These are phyloP conservation scores for Trypanosoma congolense DNA, from an alignment of 208 protist species.

Conservation along the genomic window DNA sequence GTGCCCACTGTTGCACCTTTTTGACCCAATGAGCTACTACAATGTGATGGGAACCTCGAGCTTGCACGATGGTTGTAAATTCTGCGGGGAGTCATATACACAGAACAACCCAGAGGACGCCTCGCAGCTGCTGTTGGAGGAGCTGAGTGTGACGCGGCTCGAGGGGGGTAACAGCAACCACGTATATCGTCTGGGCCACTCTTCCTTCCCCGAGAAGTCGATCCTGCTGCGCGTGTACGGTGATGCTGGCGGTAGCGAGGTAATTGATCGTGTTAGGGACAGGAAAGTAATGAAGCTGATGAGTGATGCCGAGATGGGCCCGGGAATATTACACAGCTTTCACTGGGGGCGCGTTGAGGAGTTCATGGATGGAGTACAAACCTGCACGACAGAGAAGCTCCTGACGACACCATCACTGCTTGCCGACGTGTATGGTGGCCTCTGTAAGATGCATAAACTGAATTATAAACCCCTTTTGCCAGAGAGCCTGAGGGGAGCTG, in stretches of 20 bases:
- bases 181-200: conserved; percentile 70
- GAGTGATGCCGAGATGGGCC: conserved; percentile 63
- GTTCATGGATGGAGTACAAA: conserved; percentile 70
- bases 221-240: conserved; percentile 79
- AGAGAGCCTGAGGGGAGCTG: conserved; percentile 47
- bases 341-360: conserved; percentile 83
- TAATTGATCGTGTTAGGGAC: conserved; percentile 77
- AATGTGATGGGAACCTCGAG: conserved; percentile 17
- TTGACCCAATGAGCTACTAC: conserved; percentile 69
- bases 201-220: conserved; percentile 44
- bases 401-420: conserved; percentile 47
- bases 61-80: conserved; percentile 20
- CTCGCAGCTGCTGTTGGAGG: conserved; percentile 45
- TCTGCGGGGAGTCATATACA: conserved; percentile 8
- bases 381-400: conserved; percentile 78
- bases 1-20: conserved; percentile 80
- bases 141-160: conserved; percentile 71
- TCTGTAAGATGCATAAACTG: conserved; percentile 56
- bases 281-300: conserved; percentile 67
- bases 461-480: conserved; percentile 51
- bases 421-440: conserved; percentile 44
- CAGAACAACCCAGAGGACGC: conserved; percentile 30
- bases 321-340: conserved; percentile 73
- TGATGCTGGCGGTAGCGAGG: conserved; percentile 45
- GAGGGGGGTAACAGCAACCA: conserved; percentile 83